These are phyloP conservation scores for Sporothrix schenckii DNA, from an alignment of 2,329 filamentous ascomycete genomes.

Conservation along the genomic window DNA sequence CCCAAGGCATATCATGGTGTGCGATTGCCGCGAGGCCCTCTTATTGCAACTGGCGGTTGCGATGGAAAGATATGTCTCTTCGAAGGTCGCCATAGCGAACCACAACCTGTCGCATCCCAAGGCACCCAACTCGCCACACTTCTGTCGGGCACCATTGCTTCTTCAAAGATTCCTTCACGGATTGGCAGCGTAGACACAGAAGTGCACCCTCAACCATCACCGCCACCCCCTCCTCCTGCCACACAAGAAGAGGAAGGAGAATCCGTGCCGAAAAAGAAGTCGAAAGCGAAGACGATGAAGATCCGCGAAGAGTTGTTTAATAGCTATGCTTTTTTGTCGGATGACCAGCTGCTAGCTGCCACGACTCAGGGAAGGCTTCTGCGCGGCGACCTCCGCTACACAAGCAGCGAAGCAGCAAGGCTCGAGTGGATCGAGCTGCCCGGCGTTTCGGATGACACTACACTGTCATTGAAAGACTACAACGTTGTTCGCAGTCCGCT, in stretches of 20 bases:
- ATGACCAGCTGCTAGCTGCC: conserved; percentile 70
- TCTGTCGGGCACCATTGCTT: not conserved
- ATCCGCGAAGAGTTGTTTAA: conserved; percentile 35
- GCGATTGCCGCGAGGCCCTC: conserved; percentile 38
- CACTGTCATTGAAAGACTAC: conserved; percentile 50
- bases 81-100: conserved; percentile 30
- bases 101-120: not conserved
- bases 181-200: not conserved
- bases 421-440: conserved; percentile 51
- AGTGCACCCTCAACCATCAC: not conserved
- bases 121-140: not conserved
- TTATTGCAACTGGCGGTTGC: conserved; percentile 77
- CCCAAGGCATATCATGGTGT: conserved; percentile 32
- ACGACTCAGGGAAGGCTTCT: conserved; percentile 35
- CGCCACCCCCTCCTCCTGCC: not conserved
- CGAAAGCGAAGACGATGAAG: conserved; percentile 12
- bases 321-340: conserved; percentile 67
- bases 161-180: conserved; percentile 10
- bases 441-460: conserved; percentile 41
- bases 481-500: conserved; percentile 50
- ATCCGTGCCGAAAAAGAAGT: not conserved
- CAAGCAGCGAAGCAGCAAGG: not conserved
- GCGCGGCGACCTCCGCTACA: conserved; percentile 29
- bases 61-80: conserved; percentile 70
- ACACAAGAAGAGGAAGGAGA: not conserved